Percentiles rank a stretch among this genome's conserved stretches.
phyloP scores from a whole-genome alignment of 805 yeast genomes.

The Nakazawaea anatomiae region DNA sequence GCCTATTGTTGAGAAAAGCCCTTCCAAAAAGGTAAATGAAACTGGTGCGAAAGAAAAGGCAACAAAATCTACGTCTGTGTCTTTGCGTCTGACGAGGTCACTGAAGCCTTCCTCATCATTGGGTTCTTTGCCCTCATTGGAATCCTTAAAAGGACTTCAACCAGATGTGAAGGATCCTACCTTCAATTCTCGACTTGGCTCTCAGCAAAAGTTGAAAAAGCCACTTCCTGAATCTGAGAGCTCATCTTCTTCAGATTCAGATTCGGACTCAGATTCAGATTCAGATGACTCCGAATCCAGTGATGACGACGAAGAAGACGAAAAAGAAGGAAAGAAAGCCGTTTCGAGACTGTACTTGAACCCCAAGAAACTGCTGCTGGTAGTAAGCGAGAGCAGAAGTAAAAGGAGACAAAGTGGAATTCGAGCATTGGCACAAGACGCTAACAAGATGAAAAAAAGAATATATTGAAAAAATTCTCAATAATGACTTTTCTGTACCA shows the following conservation, averaged over 20 bases:
- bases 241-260: slow-evolving; percentile 8
- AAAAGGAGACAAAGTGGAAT: slow-evolving; percentile 34
- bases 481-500: no score
- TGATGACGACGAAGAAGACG: background rate
- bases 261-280: slow-evolving; percentile 15
- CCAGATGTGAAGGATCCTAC: background rate
- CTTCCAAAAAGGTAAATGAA: no score
- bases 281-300: slow-evolving; percentile 5
- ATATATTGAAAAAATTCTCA: no score
- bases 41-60: no score
- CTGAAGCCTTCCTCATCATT: background rate
- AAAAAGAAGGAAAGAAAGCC: background rate
- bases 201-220: background rate
- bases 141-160: background rate
- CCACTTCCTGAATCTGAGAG: background rate
- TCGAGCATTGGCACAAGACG: slow-evolving; percentile 42
- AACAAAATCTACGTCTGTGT: no score
- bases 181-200: background rate
- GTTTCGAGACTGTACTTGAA: slow-evolving; percentile 29
- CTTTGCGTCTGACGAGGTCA: background rate
- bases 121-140: background rate
- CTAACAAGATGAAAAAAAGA: slow-evolving; percentile 22
- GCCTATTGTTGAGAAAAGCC: no score
- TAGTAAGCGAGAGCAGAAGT: slow-evolving; percentile 28
- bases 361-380: slow-evolving; percentile 37